Base-by-base conservation (phyloP, 2,329 filamentous ascomycete species). In the Alternaria metachromatica region DNA sequence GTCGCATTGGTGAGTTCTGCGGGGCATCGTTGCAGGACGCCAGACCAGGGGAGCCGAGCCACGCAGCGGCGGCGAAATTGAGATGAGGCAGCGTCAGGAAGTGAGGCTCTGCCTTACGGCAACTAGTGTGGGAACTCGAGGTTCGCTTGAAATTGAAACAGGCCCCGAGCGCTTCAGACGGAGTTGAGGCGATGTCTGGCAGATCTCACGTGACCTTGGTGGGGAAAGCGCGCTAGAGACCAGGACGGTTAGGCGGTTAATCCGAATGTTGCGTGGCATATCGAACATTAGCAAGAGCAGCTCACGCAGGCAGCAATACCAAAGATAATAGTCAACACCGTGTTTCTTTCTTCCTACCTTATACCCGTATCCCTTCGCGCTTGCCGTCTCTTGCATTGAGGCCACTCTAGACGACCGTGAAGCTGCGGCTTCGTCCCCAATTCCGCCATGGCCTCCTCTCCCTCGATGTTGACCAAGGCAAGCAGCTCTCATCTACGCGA, bases 381-480 rank as follows among this genome's bases (percentile, higher is more conserved):
- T 55, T 48, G 55, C 60, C 61, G 62, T 66, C 65, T 69, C 65
- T 50, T 66, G 70, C 68, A 76, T 75, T 79, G 77, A 78, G 69
- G 69, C 63, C 63, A 45, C 65, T 59, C 64, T 62, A 59, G 64
- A 69, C 65, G 66, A 69, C 62, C 57, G 62, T 77, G 81, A 78
- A 82, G 80, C 80, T 81, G 78, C 79, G 79, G 81, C 80, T 82
- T 81, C 80, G 71, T 76, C 77, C 71, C 67, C 69, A 76, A 73
- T 73, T 75, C 79, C 78, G 80, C 74, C 76, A 84, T 84, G 82
- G 79, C 80, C 58, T 81, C 82, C 56, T 81, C 82, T 71, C 82
- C 83, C 67, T 82, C 79, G 69, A 86, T 86, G 84, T 82, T 86
- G 78, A 86, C 84, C 74, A 86, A 86, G 80, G 84, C 80, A 81